Percentiles rank a stretch among this genome's conserved stretches.
phyloP scores from a whole-genome alignment of 1,284 basidiomycete species.

The Microbotryum lychnidis-dioicae region DNA sequence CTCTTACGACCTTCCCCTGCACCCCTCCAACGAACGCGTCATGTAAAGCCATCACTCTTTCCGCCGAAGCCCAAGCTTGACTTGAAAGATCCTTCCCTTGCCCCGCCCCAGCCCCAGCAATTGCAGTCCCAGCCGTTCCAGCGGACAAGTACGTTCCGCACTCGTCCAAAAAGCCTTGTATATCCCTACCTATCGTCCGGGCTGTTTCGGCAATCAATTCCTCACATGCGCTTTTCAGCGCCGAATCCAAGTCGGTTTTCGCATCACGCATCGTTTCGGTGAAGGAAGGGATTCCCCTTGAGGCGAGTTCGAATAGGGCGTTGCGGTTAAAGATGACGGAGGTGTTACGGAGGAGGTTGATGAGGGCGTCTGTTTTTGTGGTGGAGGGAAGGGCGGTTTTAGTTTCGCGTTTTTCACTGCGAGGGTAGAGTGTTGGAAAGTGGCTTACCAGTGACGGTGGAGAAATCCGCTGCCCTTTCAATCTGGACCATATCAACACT shows the following conservation, averaged over 20 bases:
- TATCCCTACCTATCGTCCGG: slow-evolving; percentile 46
- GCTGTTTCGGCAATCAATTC: slow-evolving; percentile 62
- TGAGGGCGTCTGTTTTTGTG: slow-evolving; percentile 27
- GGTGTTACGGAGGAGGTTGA: slow-evolving; percentile 28
- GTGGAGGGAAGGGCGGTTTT: background rate
- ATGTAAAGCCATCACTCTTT: slow-evolving; percentile 36
- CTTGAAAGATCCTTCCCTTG: slow-evolving; percentile 42
- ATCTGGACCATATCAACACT: slow-evolving; percentile 57
- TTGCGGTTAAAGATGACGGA: slow-evolving; percentile 32
- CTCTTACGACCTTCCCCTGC: slow-evolving; percentile 7
- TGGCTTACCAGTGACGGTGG: slow-evolving; percentile 44
- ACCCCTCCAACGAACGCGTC: slow-evolving; percentile 20
- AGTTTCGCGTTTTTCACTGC: background rate
- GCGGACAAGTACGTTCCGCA: slow-evolving; percentile 42
- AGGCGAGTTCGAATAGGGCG: slow-evolving; percentile 26
- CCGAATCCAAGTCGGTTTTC: slow-evolving; percentile 61
- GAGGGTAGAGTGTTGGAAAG: slow-evolving; percentile 3
- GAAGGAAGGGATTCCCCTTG: slow-evolving; percentile 31
- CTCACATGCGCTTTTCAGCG: slow-evolving; percentile 72
- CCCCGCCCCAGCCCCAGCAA: slow-evolving; percentile 28
- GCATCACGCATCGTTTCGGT: slow-evolving; percentile 39
- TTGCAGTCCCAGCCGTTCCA: slow-evolving; percentile 28
- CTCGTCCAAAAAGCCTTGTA: slow-evolving; percentile 55
- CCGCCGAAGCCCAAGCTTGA: slow-evolving; percentile 46
- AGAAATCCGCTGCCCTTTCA: slow-evolving; percentile 41